Evolutionary conservation across 495 filamentous ascomycete species (phyloP).

Genomic region (Glarea lozoyensis): DNA sequence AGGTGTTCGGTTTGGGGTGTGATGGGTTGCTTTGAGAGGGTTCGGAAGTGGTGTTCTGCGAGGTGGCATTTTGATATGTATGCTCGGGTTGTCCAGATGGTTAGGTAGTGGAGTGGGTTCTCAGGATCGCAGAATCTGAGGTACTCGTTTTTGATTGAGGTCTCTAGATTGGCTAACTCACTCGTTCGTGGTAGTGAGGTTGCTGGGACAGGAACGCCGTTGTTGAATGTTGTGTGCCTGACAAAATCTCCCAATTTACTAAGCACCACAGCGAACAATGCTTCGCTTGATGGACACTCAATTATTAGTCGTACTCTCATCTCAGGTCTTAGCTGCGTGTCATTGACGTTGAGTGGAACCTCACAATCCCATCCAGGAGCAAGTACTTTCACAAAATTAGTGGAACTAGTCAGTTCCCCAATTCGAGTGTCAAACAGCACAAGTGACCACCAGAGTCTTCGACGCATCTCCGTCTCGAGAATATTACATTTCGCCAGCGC

Average conservation of each 20-base stretch:
- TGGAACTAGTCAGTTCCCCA: conserved; percentile 59
- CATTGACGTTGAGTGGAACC: conserved; percentile 14
- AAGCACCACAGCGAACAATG: conserved; percentile 19
- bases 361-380: conserved; percentile 10
- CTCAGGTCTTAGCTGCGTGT: conserved; percentile 7
- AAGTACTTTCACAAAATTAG: conserved; percentile 18
- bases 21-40: conserved; percentile 61
- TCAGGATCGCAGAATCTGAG: conserved; percentile 48
- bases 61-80: conserved; percentile 43
- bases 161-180: conserved; percentile 41
- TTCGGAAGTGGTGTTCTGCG: conserved; percentile 38
- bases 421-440: conserved; percentile 59
- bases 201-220: not conserved
- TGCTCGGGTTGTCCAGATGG: conserved; percentile 14
- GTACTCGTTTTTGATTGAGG: conserved; percentile 58
- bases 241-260: conserved; percentile 50
- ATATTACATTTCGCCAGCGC: conserved; percentile 45
- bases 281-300: conserved; percentile 34
- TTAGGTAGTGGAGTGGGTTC: conserved; percentile 50
- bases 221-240: not conserved
- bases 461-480: conserved; percentile 73
- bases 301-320: conserved; percentile 3
- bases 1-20: too few species aligned
- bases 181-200: not conserved
- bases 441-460: conserved; percentile 75